Conservation (phyloP, 208 protist genomes). For the Leishmania amazonensis region DNA sequence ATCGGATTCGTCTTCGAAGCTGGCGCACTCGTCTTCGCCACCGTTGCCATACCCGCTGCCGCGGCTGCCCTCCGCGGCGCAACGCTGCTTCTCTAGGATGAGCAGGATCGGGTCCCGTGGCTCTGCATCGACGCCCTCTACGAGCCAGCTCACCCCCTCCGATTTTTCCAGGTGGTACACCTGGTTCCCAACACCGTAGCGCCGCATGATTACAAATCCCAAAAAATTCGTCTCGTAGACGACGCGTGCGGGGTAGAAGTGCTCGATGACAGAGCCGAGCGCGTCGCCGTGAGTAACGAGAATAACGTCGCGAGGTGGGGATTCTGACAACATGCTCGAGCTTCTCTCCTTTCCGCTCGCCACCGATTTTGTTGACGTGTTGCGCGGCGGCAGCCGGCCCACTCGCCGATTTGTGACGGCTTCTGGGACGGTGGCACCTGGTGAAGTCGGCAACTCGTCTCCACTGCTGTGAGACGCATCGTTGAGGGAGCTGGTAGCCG, state of each 20-base stretch:
- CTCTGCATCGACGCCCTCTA: constrained; percentile 45
- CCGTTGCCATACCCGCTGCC: neutral
- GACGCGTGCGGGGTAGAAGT: constrained; percentile 68
- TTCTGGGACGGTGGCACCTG: neutral
- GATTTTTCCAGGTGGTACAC: constrained; percentile 53
- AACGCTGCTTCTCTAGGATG: constrained; percentile 17
- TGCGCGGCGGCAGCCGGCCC: constrained; percentile 1
- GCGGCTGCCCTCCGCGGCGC: neutral
- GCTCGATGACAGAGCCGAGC: constrained; percentile 53
- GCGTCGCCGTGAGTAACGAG: constrained; percentile 87
- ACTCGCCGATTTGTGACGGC: constrained; percentile 1
- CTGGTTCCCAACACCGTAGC: constrained; percentile 21
- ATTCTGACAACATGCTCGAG: neutral
- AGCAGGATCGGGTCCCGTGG: constrained; percentile 29
- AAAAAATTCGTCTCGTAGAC: constrained; percentile 81
- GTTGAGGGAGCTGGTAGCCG: neutral
- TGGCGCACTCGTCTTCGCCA: neutral
- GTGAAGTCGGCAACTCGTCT: constrained; percentile 7
- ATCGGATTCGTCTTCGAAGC: constrained; percentile 18
- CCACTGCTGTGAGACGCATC: neutral
- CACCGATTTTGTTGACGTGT: neutral
- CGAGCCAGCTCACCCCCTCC: constrained; percentile 63
- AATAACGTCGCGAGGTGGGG: constrained; percentile 33
- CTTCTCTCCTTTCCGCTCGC: neutral
- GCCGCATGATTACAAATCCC: constrained; percentile 73